A percentile compares a stretch with the other conserved stretches of the same genome.
phyloP scores from a whole-genome alignment of 2,329 filamentous ascomycete species.

The Pyricularia sp. region DNA sequence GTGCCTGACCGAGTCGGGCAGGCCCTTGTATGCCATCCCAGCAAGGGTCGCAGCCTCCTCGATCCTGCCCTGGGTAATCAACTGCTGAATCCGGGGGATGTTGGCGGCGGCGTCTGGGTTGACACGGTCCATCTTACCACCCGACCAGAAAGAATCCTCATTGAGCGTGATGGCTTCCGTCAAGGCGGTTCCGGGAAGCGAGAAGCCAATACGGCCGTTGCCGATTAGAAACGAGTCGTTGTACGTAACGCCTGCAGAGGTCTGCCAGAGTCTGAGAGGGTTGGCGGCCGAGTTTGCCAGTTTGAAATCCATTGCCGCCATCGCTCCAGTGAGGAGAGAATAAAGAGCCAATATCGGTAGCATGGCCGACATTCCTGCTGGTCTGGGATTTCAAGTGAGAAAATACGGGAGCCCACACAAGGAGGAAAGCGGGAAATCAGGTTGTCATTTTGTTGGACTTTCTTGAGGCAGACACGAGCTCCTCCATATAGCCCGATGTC shows the following conservation, averaged over 20 bases:
- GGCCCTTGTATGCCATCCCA: conserved; percentile 20
- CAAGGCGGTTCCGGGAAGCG: conserved; percentile 24
- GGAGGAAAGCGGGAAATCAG: not conserved
- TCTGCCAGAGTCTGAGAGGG: not conserved
- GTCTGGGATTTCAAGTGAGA: not conserved
- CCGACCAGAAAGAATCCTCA: conserved; percentile 27
- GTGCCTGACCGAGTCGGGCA: conserved; percentile 22
- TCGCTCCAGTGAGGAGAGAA: not conserved
- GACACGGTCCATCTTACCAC: conserved; percentile 22
- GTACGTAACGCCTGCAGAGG: not conserved
- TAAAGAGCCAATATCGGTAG: not conserved
- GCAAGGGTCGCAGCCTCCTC: conserved; percentile 20
- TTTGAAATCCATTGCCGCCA: not conserved
- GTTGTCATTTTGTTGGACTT: not conserved
- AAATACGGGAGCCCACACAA: not conserved
- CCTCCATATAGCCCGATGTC: not conserved
- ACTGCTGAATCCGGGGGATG: conserved; percentile 18
- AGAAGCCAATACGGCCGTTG: conserved; percentile 22
- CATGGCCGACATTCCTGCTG: not conserved
- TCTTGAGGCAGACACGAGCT: not conserved
- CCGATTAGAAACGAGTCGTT: conserved; percentile 28
- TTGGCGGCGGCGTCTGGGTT: conserved; percentile 17
- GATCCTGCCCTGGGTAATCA: conserved; percentile 21
- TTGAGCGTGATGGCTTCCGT: conserved; percentile 25
- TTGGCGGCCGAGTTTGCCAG: not conserved